Evolutionary conservation across 306 rosid genomes (phyloP), one percentile per base, ranked within the genome.

Genomic region (Leucaena leucocephala): DNA sequence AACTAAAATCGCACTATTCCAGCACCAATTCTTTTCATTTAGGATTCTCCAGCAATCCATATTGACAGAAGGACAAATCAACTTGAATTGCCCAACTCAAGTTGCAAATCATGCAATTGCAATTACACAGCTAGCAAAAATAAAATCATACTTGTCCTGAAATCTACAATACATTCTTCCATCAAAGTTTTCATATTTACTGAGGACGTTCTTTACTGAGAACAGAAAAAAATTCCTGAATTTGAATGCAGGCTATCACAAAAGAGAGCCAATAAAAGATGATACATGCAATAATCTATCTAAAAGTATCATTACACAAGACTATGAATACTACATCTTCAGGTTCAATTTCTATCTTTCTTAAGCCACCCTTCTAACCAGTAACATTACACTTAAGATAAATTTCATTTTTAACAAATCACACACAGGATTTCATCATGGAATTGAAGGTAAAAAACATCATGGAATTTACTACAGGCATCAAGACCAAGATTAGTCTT

Each of bases 271-370:
- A n/a, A n/a, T n/a, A n/a, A n/a, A n/a, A n/a, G n/a, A n/a, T n/a
- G n/a, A n/a, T n/a, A n/a, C n/a, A n/a, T n/a, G n/a, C n/a, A n/a
- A n/a, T n/a, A n/a, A n/a, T n/a, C n/a, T n/a, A n/a, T n/a, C n/a
- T n/a, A n/a, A n/a, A n/a, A n/a, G n/a, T n/a, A n/a, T n/a, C n/a
- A n/a, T n/a, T n/a, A n/a, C n/a, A n/a, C n/a, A n/a, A n/a, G n/a
- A n/a, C n/a, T n/a, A n/a, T n/a, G n/a, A n/a, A n/a, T n/a, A n/a
- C n/a, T n/a, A 75, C 49, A 59, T 76, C 72, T 66, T 67, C 64
- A 43, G 43, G 76, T 55, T 81, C 76, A 78, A 36, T 13, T 71
- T 78, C 66, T 75, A 54, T 45, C 82, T 21, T 38, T 57, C 61
- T 13, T 48, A 73, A 58, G 76, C 65, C 61, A 78, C 38, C 68